Evolutionary conservation across 371 early-diverging fungal genomes (phyloP).

Genomic region (Mortierella sp.): DNA sequence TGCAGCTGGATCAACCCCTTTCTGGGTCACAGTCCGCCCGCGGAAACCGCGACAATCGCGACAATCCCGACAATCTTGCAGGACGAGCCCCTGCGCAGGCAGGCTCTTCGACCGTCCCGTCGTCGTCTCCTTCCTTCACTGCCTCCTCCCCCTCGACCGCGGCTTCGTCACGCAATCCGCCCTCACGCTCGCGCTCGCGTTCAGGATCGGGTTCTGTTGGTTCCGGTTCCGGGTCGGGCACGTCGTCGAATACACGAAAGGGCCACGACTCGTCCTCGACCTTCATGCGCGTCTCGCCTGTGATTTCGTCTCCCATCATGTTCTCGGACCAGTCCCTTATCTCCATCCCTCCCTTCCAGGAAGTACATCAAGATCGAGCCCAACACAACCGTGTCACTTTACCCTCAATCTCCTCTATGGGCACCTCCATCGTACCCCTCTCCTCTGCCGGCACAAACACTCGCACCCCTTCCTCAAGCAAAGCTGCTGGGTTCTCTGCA

Average conservation of each 20-base stretch:
- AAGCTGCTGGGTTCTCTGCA: conserved; percentile 2
- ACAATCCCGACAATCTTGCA: conserved; percentile 24
- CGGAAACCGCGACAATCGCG: conserved; percentile 12
- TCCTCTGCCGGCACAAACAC: conserved; percentile 18
- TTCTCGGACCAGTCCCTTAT: conserved; percentile 49
- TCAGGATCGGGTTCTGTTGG: conserved; percentile 34
- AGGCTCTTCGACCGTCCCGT: conserved; percentile 9
- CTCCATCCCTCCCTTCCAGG: conserved; percentile 51
- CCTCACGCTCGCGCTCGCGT: conserved; percentile 29
- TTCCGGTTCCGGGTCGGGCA: conserved; percentile 24
- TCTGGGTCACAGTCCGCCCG: conserved; percentile 13
- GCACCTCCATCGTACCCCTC: conserved; percentile 23
- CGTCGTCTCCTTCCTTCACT: conserved; percentile 6
- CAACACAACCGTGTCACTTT: conserved; percentile 27
- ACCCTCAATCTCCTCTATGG: conserved; percentile 39
- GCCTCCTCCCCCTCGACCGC: conserved; percentile 1
- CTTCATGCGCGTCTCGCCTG: conserved; percentile 32
- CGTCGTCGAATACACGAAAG: conserved; percentile 10
- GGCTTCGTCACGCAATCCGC: neutral
- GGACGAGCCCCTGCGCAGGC: conserved; percentile 6
- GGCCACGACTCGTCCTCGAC: conserved; percentile 15
- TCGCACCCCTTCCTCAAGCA: conserved; percentile 13
- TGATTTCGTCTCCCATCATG: conserved; percentile 30
- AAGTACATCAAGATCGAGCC: conserved; percentile 24
- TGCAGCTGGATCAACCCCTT: conserved; percentile 30